phyloP scores from a whole-genome alignment of 2,329 filamentous ascomycete species.

The Ascochyta koolunga region DNA sequence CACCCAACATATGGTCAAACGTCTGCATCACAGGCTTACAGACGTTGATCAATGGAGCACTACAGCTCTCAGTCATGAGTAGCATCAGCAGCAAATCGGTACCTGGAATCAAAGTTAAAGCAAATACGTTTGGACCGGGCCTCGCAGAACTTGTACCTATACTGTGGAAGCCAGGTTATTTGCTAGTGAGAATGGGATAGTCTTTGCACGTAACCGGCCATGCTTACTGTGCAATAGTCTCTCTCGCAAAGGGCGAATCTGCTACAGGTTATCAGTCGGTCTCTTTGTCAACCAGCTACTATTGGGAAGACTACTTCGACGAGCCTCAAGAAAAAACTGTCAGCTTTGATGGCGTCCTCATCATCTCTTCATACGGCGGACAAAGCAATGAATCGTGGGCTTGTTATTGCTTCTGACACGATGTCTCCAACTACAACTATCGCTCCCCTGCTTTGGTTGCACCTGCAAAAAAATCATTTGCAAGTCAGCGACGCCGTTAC shows the following conservation, averaged over 20 bases:
- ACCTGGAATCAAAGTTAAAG: constrained; percentile 37
- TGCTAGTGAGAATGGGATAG: constrained; percentile 26
- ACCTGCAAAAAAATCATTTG: constrained; percentile 19
- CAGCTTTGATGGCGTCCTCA: neutral
- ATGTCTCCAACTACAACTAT: neutral
- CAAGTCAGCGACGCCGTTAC: constrained; percentile 11
- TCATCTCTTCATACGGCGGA: neutral
- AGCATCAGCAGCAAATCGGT: constrained; percentile 27
- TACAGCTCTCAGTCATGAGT: constrained; percentile 46
- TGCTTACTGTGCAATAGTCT: constrained; percentile 22
- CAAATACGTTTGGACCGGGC: constrained; percentile 39
- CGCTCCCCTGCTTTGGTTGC: constrained; percentile 20
- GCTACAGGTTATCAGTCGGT: constrained; percentile 48
- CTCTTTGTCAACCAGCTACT: constrained; percentile 27
- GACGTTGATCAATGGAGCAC: constrained; percentile 42
- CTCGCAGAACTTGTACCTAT: constrained; percentile 49
- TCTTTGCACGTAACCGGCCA: neutral
- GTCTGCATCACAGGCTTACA: constrained; percentile 4
- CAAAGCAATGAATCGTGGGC: neutral
- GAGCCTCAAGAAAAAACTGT: constrained; percentile 24
- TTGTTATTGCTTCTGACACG: neutral
- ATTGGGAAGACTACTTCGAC: constrained; percentile 14
- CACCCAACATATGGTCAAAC: neutral
- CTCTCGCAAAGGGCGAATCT: constrained; percentile 44
- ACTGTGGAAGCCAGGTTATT: constrained; percentile 49